Percentiles rank a stretch among this genome's conserved stretches.
These are phyloP conservation scores for Limnanthes douglasii DNA, from an alignment of 345 rosid genomes.

Conservation along the genomic window DNA sequence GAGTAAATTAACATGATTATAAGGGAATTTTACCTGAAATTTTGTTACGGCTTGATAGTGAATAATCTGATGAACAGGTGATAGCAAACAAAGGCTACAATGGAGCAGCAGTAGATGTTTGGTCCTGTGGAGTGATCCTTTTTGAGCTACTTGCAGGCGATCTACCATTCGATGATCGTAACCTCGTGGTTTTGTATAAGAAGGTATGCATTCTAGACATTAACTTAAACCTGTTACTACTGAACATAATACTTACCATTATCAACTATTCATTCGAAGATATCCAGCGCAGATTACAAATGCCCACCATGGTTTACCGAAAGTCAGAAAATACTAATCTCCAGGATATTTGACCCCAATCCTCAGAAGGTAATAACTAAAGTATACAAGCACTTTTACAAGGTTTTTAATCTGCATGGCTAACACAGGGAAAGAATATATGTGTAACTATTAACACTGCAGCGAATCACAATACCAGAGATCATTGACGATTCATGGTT, in stretches of 20 bases:
- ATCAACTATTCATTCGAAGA: slow-evolving; percentile 12
- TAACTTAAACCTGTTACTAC: neutral
- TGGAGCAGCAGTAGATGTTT: slow-evolving; percentile 80
- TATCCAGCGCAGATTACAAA: slow-evolving; percentile 48
- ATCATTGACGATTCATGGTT: slow-evolving; percentile 72
- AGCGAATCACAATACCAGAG: slow-evolving; percentile 60
- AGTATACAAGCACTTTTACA: neutral
- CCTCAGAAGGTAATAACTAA: slow-evolving; percentile 32
- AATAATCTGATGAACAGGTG: slow-evolving; percentile 29
- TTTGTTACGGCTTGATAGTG: slow-evolving; percentile 5
- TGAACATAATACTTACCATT: neutral
- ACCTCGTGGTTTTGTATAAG: slow-evolving; percentile 44
- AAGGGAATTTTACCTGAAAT: neutral
- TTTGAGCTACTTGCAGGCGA: slow-evolving; percentile 67
- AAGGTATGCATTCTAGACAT: slow-evolving; percentile 25
- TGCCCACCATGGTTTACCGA: slow-evolving; percentile 49
- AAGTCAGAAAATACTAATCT: slow-evolving; percentile 45
- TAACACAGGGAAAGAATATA: neutral
- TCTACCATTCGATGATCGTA: slow-evolving; percentile 71
- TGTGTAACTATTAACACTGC: slow-evolving; percentile 9
- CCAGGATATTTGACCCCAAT: slow-evolving; percentile 57
- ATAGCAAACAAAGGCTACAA: slow-evolving; percentile 58
- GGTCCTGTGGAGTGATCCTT: slow-evolving; percentile 93
- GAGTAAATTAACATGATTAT: too few species aligned
- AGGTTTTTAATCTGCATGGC: neutral